These are phyloP conservation scores for Deinandra increscens DNA, from an alignment of 129 eudicot genomes.

Conservation along the genomic window DNA sequence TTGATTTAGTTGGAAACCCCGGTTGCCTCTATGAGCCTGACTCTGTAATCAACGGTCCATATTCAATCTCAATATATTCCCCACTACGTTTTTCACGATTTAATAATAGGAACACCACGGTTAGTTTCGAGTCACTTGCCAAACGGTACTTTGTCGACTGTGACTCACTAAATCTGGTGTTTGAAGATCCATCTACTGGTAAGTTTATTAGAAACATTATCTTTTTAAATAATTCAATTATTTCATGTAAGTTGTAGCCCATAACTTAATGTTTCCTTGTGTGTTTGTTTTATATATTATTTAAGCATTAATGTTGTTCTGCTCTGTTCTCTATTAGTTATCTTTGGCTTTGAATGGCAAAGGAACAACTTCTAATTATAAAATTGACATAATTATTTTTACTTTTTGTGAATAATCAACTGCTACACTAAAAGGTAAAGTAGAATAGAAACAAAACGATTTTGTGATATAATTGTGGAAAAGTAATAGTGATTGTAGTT, in stretches of 20 bases:
- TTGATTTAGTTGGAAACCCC: conserved; percentile 81
- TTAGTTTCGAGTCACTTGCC: conserved; percentile 75
- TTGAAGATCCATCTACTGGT: conserved; percentile 77
- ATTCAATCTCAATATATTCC: conserved; percentile 86
- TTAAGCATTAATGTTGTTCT: not conserved
- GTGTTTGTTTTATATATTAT: not conserved
- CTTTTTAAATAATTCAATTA: not conserved
- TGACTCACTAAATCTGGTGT: conserved; percentile 67
- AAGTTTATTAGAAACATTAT: conserved; percentile 21
- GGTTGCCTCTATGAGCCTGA: conserved; percentile 86
- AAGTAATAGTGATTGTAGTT: not conserved
- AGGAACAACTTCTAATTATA: not conserved
- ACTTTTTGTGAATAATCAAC: conserved; percentile 1
- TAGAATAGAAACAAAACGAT: not conserved
- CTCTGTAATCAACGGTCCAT: conserved; percentile 89
- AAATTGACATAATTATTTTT: not conserved
- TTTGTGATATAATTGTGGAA: not conserved
- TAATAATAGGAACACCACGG: conserved; percentile 53
- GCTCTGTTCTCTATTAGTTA: not conserved
- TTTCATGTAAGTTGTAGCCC: not conserved
- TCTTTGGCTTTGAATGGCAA: not conserved
- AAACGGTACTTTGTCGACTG: conserved; percentile 69
- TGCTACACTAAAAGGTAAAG: not conserved
- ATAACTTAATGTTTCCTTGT: not conserved
- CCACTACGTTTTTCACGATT: conserved; percentile 72